Evolutionary conservation across 2,329 filamentous ascomycete species (phyloP), one percentile per base, ranked within the genome.

Genomic region (Claviceps monticola): DNA sequence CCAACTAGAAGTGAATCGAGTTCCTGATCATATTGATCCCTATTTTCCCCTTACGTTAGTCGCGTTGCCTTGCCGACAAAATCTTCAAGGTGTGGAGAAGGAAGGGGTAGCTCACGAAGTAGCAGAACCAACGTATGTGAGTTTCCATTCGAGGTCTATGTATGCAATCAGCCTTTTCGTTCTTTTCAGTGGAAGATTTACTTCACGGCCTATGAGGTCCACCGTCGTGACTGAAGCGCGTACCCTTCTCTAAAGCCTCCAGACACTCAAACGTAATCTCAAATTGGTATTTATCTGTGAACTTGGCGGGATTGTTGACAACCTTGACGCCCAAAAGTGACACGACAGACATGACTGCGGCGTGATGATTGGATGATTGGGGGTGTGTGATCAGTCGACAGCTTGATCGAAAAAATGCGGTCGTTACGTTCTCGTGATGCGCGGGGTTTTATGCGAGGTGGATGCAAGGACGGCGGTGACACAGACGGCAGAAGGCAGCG

Each of bases 181-280:
- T 8, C 16, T 50, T 19, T 34, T 34, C 2, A n/a, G 23, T 50
- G 34, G 45, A 39, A 13, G 3, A 17, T 45, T 11, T 48, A 13
- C 34, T 41, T 36, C 17, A 19, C 9, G 19, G 29, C 16, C 21
- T 23, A 3, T 1, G 17, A 29, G 5, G 3, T 21, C 21, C 36
- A 19, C 16, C 16, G 37, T 17, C 16, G 14, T 4, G 4, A 6
- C 45, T 36, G 53, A 17, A 36, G 16, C 9, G 21, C 69, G 36
- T 69, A 90, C 89, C 90, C 72, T 96, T 96, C 67, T 95, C 87
- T 41, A 98, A 79, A 60, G 85, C 81, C 74, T 98, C 93, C 23
- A 97, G 81, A 64, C 93, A 97, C 71, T 98, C 93, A 57, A 98
- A 98, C 17, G 93, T 98, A 68, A 98, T 97, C 71, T 98, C 91